Conservation (phyloP, 805 yeast species). For the Metschnikowia reukaufii region DNA sequence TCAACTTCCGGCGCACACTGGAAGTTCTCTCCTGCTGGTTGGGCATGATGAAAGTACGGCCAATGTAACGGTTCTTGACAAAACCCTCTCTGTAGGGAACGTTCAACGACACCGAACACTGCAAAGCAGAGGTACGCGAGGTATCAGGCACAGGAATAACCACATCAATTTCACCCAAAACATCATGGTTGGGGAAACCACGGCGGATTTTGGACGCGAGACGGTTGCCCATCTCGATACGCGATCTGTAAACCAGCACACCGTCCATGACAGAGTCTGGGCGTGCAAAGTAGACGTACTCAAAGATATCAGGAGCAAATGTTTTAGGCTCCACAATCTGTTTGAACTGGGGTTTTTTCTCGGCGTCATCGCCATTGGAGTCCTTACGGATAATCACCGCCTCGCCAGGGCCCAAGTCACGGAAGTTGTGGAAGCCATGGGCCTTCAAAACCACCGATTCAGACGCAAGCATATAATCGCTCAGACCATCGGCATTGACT, state of each 20-base stretch:
- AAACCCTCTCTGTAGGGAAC: slow-evolving; percentile 95
- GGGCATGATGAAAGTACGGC: slow-evolving; percentile 98
- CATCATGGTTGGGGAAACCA: slow-evolving; percentile 41
- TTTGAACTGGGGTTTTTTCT: slow-evolving; percentile 70
- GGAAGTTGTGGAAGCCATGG: slow-evolving; percentile 74
- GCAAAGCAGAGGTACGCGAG: slow-evolving; percentile 91
- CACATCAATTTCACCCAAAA: slow-evolving; percentile 72
- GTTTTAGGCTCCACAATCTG: slow-evolving; percentile 78
- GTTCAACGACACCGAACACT: slow-evolving; percentile 79
- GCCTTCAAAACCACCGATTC: slow-evolving; percentile 95
- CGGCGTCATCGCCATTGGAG: slow-evolving; percentile 29
- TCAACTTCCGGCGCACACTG: slow-evolving; percentile 88
- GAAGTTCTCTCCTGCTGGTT: slow-evolving; percentile 93
- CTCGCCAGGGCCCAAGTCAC: slow-evolving; percentile 92
- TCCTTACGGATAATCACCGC: slow-evolving; percentile 90
- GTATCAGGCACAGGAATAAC: slow-evolving; percentile 99
- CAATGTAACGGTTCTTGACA: slow-evolving; percentile 94
- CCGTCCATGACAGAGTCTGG: slow-evolving; percentile 97
- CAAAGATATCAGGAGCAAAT: slow-evolving; percentile 94
- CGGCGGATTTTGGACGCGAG: slow-evolving; percentile 68
- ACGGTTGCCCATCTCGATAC: slow-evolving; percentile 91
- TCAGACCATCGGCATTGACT: slow-evolving; percentile 58
- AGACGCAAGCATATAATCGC: slow-evolving; percentile 92
- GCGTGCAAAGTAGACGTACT: slow-evolving; percentile 96
- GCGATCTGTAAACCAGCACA: slow-evolving; percentile 89